These are phyloP conservation scores for Bipolaris bicolor DNA, from an alignment of 2,329 filamentous ascomycete genomes.

Conservation along the genomic window DNA sequence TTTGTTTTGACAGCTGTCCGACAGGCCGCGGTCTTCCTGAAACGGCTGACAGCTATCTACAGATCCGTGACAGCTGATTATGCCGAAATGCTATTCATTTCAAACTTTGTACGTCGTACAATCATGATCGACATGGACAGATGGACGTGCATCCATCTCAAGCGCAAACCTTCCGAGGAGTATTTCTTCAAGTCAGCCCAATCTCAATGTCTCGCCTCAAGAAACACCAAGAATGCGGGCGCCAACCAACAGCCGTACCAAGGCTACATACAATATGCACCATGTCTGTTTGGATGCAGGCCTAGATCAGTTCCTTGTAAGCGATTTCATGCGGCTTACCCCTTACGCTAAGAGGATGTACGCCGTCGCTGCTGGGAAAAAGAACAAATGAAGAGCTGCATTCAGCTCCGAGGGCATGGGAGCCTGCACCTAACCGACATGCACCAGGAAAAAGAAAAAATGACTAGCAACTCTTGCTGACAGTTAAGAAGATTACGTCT, in stretches of 20 bases:
- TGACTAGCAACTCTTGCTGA: neutral
- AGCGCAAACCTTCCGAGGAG: neutral
- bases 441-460: neutral
- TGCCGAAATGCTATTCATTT: conserved; percentile 1
- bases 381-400: conserved; percentile 4
- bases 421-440: neutral
- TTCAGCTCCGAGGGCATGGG: neutral
- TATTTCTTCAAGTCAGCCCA: neutral
- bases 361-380: conserved; percentile 3
- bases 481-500: neutral
- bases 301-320: neutral
- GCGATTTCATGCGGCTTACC: conserved; percentile 8
- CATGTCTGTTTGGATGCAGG: neutral
- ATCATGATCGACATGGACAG: neutral
- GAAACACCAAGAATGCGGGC: neutral
- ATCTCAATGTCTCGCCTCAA: neutral
- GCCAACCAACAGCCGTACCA: conserved; percentile 5
- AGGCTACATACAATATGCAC: neutral
- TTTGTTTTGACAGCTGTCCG: neutral
- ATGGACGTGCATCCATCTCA: neutral
- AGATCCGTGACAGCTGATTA: neutral
- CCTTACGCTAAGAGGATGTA: conserved; percentile 10
- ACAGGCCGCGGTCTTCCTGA: conserved; percentile 14
- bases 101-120: neutral
- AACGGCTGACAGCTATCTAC: neutral